Conservation (phyloP, 1,139 yeast genomes). For the Yamadazyma buinensis region DNA sequence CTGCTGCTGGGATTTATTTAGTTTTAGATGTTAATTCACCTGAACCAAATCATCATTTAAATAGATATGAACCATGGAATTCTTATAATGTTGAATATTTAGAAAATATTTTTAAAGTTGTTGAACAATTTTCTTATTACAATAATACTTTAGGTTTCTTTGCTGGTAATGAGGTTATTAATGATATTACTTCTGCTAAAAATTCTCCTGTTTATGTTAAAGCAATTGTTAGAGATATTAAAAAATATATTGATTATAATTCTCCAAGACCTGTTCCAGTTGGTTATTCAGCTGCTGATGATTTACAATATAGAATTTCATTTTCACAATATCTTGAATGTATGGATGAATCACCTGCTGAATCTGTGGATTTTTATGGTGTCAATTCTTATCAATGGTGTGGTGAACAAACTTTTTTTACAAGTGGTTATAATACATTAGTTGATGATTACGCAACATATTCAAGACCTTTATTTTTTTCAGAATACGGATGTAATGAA, state of each 20-base stretch:
- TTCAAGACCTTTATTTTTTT: conserved; percentile 76
- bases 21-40: conserved; percentile 93
- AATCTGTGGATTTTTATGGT: conserved; percentile 87
- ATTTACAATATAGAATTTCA: conserved; percentile 67
- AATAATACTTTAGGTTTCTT: conserved; percentile 90
- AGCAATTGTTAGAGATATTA: conserved; percentile 77
- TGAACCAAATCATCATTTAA: conserved; percentile 66
- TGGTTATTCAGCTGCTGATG: conserved; percentile 96
- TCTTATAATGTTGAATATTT: conserved; percentile 68
- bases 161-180: conserved; percentile 91
- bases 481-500: conserved; percentile 90
- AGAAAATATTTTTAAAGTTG: conserved; percentile 71
- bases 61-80: conserved; percentile 87
- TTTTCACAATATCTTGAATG: conserved; percentile 83
- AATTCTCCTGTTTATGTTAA: conserved; percentile 69
- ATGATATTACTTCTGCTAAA: conserved; percentile 72
- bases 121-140: conserved; percentile 78
- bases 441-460: conserved; percentile 68
- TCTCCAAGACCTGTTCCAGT: conserved; percentile 74
- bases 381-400: conserved; percentile 98
- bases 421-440: conserved; percentile 77
- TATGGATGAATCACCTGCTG: conserved; percentile 49
- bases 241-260: conserved; percentile 58
- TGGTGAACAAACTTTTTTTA: conserved; percentile 76
- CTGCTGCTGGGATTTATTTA: conserved; percentile 87